phyloP scores from a whole-genome alignment of 108 stramenopile species.

The Epipyxis sp. region DNA sequence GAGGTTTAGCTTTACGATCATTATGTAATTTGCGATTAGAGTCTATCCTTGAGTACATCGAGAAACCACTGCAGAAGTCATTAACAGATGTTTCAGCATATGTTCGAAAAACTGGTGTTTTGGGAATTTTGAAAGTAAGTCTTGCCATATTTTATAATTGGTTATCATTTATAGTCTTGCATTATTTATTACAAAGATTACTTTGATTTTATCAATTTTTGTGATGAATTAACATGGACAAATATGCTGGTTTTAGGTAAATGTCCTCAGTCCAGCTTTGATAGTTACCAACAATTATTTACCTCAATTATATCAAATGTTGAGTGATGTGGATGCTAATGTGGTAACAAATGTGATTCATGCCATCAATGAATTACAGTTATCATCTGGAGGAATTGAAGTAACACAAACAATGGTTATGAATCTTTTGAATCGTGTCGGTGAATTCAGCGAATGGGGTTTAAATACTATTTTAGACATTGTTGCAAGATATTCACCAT shows the following conservation, averaged over 20 bases:
- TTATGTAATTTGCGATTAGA: slow-evolving; percentile 85
- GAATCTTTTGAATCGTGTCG: slow-evolving; percentile 89
- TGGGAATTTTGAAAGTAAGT: slow-evolving; percentile 95
- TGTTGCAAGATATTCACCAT: slow-evolving; percentile 84
- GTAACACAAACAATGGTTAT: slow-evolving; percentile 86
- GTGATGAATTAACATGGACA: slow-evolving; percentile 5
- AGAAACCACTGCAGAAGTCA: slow-evolving; percentile 69
- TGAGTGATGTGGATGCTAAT: slow-evolving; percentile 86
- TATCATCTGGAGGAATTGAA: slow-evolving; percentile 89
- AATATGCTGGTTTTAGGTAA: no score
- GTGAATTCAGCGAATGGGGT: slow-evolving; percentile 96
- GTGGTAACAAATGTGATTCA: slow-evolving; percentile 91
- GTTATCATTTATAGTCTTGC: not conserved
- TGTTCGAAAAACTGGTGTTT: slow-evolving; percentile 95
- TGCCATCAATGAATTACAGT: slow-evolving; percentile 88
- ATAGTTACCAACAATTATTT: slow-evolving; percentile 73
- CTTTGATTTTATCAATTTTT: no score
- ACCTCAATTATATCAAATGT: slow-evolving; percentile 92
- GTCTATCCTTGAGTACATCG: slow-evolving; percentile 94
- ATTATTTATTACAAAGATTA: slow-evolving; percentile 17
- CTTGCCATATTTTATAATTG: no score
- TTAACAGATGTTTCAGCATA: slow-evolving; percentile 86
- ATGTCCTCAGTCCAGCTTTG: slow-evolving; percentile 76
- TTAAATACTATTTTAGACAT: slow-evolving; percentile 83
- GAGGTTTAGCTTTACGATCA: slow-evolving; percentile 90